Evolutionary conservation across 2,329 filamentous ascomycete species (phyloP).

Genomic region (Claviceps sp.): DNA sequence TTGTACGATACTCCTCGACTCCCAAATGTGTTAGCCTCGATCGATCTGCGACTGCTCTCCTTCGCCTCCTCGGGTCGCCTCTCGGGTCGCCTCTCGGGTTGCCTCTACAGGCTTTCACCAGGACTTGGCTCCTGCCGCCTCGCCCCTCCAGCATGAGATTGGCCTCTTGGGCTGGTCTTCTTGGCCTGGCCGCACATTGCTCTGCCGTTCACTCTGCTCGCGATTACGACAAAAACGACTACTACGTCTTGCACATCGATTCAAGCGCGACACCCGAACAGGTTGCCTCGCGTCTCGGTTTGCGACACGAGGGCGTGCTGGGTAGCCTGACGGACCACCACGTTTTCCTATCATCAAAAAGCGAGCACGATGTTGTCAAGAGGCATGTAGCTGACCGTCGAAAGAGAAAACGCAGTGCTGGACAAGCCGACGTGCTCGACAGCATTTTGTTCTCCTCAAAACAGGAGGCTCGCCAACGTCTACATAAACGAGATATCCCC

Average conservation of each 20-base stretch:
- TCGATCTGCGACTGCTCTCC: not conserved
- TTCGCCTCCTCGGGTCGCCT: not conserved
- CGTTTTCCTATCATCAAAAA: conserved; percentile 64
- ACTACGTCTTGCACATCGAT: conserved; percentile 81
- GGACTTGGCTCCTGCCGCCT: not conserved
- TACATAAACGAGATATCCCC: conserved; percentile 38
- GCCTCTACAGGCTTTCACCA: not conserved
- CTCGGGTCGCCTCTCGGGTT: not conserved
- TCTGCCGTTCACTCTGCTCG: conserved; percentile 41
- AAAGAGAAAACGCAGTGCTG: conserved; percentile 46
- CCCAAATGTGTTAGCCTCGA: conserved; percentile 2
- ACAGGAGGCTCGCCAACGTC: conserved; percentile 38
- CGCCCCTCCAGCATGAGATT: conserved; percentile 31
- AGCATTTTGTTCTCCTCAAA: conserved; percentile 69
- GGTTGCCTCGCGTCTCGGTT: conserved; percentile 58
- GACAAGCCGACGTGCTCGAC: conserved; percentile 49
- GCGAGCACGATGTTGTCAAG: conserved; percentile 44
- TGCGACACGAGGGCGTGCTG: conserved; percentile 69
- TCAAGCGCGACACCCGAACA: conserved; percentile 49
- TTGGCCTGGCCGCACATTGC: conserved; percentile 35
- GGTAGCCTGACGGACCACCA: conserved; percentile 70
- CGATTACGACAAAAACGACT: conserved; percentile 72
- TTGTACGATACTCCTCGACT: not conserved
- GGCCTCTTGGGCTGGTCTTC: conserved; percentile 37
- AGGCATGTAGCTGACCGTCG: conserved; percentile 38